Conservation (phyloP, 495 filamentous ascomycete genomes). For the Penicillium lagena region DNA sequence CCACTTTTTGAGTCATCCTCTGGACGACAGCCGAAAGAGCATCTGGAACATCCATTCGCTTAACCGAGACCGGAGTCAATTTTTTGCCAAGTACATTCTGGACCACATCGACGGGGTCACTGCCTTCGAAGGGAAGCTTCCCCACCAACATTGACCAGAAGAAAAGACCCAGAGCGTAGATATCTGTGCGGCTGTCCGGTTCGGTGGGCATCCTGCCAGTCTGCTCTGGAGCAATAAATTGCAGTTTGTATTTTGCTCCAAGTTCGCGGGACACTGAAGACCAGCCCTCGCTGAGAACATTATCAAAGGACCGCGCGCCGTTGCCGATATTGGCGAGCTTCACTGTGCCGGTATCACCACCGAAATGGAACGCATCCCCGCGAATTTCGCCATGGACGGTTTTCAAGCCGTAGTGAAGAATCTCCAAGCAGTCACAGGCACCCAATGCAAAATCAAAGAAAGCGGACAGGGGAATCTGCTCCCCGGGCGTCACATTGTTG, state of each 20-base stretch:
- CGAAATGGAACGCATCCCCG: slow-evolving; percentile 82
- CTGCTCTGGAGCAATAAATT: slow-evolving; percentile 86
- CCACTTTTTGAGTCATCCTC: slow-evolving; percentile 82
- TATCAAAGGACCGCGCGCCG: slow-evolving; percentile 77
- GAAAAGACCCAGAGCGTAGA: slow-evolving; percentile 79
- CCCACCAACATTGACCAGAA: slow-evolving; percentile 83
- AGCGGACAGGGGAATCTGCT: slow-evolving; percentile 58
- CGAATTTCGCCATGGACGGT: slow-evolving; percentile 84
- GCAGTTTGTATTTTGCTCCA: slow-evolving; percentile 76
- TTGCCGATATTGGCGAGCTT: slow-evolving; percentile 80
- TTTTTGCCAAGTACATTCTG: slow-evolving; percentile 75
- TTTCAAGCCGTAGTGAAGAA: slow-evolving; percentile 75
- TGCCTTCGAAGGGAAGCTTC: slow-evolving; percentile 68
- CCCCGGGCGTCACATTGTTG: slow-evolving; percentile 43
- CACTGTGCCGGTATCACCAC: slow-evolving; percentile 57
- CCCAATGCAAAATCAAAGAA: slow-evolving; percentile 89
- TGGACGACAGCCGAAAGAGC: slow-evolving; percentile 73
- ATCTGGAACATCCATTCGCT: slow-evolving; percentile 75
- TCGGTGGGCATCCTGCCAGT: slow-evolving; percentile 85
- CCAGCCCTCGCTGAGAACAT: slow-evolving; percentile 82
- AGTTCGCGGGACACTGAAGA: slow-evolving; percentile 68
- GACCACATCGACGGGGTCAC: slow-evolving; percentile 76
- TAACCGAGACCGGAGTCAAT: slow-evolving; percentile 64
- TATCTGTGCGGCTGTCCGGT: slow-evolving; percentile 83
- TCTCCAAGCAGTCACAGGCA: slow-evolving; percentile 75